phyloP scores from a whole-genome alignment of 345 rosid genomes.

The Eucalyptus decipiens region DNA sequence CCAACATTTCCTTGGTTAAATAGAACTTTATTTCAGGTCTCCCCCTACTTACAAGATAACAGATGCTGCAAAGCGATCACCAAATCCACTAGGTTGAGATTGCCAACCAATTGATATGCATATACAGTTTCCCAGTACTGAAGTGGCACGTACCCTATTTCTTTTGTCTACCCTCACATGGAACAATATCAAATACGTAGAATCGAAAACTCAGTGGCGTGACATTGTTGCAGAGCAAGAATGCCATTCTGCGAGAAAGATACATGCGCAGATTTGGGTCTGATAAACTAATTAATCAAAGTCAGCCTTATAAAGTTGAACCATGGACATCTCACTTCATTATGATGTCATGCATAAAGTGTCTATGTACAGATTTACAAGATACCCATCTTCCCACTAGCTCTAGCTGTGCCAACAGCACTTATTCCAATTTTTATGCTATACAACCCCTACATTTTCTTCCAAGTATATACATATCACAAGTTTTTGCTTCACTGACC shows the following conservation, averaged over 20 bases:
- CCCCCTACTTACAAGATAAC: not conserved
- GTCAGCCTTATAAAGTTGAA: slow-evolving; percentile 1
- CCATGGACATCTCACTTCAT: slow-evolving; percentile 2
- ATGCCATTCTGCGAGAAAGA: not conserved
- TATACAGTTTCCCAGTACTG: not conserved
- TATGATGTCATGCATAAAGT: not conserved
- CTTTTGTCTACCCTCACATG: not conserved
- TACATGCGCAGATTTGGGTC: not conserved
- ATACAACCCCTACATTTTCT: not conserved
- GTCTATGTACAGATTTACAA: not conserved
- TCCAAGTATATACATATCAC: not conserved
- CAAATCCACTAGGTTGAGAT: not conserved
- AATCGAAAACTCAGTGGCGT: not conserved
- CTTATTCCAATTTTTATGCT: not conserved
- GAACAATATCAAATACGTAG: not conserved
- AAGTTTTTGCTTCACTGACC: not conserved
- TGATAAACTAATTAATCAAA: not conserved
- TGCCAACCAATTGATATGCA: not conserved
- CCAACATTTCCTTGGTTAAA: not conserved
- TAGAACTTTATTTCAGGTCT: not conserved
- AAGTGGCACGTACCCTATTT: not conserved
- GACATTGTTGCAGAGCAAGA: not conserved
- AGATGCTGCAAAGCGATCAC: not conserved
- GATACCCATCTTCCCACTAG: not conserved
- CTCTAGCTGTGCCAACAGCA: not conserved